phyloP scores from a whole-genome alignment of 768 basidiomycete species.

The Macrolepiota albuminosa region DNA sequence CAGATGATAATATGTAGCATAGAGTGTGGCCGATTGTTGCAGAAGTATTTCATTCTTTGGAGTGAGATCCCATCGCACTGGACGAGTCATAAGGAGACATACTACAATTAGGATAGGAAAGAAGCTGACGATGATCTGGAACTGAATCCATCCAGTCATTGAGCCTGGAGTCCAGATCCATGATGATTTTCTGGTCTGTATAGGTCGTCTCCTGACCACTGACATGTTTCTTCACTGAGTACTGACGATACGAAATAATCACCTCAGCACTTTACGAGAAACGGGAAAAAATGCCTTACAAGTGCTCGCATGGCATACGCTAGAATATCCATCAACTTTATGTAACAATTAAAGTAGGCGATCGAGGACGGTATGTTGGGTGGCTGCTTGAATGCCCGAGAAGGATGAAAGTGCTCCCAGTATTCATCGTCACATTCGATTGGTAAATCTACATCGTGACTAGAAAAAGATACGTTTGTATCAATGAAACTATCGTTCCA shows the following conservation, averaged over 20 bases:
- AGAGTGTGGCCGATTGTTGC: conserved; percentile 54
- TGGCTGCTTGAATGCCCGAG: conserved; percentile 60
- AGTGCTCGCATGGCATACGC: conserved; percentile 57
- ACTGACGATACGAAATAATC: conserved; percentile 33
- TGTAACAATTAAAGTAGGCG: conserved; percentile 49
- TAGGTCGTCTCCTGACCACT: conserved; percentile 41
- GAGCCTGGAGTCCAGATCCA: conserved; percentile 69
- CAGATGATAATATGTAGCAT: conserved; percentile 40
- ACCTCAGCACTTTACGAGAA: background rate
- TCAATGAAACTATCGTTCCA: background rate
- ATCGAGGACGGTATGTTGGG: conserved; percentile 48
- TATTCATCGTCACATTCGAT: conserved; percentile 66
- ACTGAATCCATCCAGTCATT: conserved; percentile 77
- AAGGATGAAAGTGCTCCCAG: conserved; percentile 52
- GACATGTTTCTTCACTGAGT: conserved; percentile 64
- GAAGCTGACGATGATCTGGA: conserved; percentile 46
- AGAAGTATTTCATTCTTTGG: conserved; percentile 35
- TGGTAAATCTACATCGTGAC: conserved; percentile 68
- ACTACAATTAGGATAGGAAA: conserved; percentile 18
- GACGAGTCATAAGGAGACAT: background rate
- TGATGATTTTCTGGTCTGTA: conserved; percentile 62
- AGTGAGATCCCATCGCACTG: conserved; percentile 43
- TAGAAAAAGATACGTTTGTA: conserved; percentile 20
- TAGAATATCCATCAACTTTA: conserved; percentile 57
- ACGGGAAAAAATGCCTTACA: conserved; percentile 26